These are phyloP conservation scores for Panaeolus papilionaceus DNA, from an alignment of 768 basidiomycete genomes.

Conservation along the genomic window DNA sequence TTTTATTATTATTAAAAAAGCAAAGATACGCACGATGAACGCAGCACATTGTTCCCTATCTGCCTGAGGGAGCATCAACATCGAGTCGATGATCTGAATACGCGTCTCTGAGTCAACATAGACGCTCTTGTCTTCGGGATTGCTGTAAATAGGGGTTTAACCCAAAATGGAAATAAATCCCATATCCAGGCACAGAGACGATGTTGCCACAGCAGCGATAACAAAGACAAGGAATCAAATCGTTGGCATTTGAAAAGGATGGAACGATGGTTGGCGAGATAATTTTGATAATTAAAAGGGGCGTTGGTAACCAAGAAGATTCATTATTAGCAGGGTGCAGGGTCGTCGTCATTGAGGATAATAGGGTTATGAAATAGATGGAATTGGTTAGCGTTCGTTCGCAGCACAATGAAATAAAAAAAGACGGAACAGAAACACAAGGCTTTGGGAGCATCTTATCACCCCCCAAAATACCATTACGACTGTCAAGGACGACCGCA, in stretches of 20 bases:
- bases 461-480: too few relatives aligned
- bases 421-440: too few relatives aligned
- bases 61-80: conserved; percentile 76
- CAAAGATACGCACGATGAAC: conserved; percentile 67
- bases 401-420: too few relatives aligned
- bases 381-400: not conserved
- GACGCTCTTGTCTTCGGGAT: conserved; percentile 61
- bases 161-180: conserved; percentile 35
- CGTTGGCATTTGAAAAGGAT: too few relatives aligned
- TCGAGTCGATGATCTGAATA: conserved; percentile 84
- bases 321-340: too few relatives aligned
- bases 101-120: conserved; percentile 84
- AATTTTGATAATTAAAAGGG: not conserved
- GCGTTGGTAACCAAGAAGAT: conserved; percentile 13
- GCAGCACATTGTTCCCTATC: conserved; percentile 90
- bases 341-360: too few relatives aligned
- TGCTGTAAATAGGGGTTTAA: conserved; percentile 38
- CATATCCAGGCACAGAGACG: conserved; percentile 24
- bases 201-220: not conserved
- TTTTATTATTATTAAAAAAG: not conserved
- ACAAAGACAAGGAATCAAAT: conserved; percentile 17
- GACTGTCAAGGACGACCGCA: too few relatives aligned
- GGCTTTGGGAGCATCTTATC: too few relatives aligned
- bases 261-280: too few relatives aligned
- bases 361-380: not conserved